A percentile compares a stretch with the other conserved stretches of the same genome.
These are phyloP conservation scores for Umbelopsis isabellina DNA, from an alignment of 192 early-diverging fungal genomes.

Conservation along the genomic window DNA sequence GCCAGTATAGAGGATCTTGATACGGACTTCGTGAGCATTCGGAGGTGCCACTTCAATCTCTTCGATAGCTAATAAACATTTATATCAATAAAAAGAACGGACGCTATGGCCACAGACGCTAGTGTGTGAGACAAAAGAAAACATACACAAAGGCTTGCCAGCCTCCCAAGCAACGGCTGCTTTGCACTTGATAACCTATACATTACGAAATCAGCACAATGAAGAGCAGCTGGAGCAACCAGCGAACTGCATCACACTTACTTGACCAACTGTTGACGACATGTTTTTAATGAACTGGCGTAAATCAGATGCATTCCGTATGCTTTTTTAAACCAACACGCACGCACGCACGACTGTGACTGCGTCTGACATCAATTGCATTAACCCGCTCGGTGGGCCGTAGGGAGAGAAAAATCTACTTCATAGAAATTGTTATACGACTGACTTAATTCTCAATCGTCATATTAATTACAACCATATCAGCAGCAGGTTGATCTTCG, in stretches of 20 bases:
- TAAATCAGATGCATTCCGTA: not conserved
- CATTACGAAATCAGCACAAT: too few species aligned
- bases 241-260: not conserved
- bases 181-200: constrained; percentile 71
- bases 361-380: not conserved
- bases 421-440: too few species aligned
- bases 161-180: constrained; percentile 97
- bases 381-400: too few species aligned
- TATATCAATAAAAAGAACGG: constrained; percentile 1
- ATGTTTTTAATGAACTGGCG: not conserved
- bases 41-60: constrained; percentile 95
- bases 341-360: not conserved
- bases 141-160: constrained; percentile 88
- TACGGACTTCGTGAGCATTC: constrained; percentile 90
- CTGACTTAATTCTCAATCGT: too few species aligned
- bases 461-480: too few species aligned
- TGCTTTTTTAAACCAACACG: not conserved
- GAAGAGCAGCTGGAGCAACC: too few species aligned
- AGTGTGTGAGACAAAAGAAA: not conserved
- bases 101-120: not conserved
- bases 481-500: too few species aligned
- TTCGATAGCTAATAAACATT: constrained; percentile 72
- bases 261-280: constrained; percentile 17
- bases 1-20: constrained; percentile 91
- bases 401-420: too few species aligned